Evolutionary conservation across 2,329 filamentous ascomycete species (phyloP), one percentile per base, ranked within the genome.

Genomic region (Fusarium fujikuroi): DNA sequence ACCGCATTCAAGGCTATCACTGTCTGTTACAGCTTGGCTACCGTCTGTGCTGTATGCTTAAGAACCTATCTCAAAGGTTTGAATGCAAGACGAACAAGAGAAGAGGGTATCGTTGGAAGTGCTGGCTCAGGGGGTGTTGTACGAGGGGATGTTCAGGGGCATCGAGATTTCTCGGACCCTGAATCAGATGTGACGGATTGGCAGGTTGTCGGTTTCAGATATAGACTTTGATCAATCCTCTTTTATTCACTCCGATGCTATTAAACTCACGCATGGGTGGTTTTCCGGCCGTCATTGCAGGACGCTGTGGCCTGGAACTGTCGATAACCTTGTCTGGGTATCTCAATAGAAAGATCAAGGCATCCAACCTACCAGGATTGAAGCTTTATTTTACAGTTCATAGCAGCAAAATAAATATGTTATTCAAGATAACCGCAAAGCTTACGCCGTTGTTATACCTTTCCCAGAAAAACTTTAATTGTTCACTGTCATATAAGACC

Each of bases 181-280:
- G 86, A 87, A 65, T 87, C 88, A 63, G 87, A 89, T 77, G 79
- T 87, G 5, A 91, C 89, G 4, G 89, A 91, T 74, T 90, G 87
- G 86, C 85, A 89, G 42, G 89, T 85, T 2, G 77, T 84, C 23
- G 89, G 89, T 0, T 91, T 91, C 69, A 84, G 88, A 46, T 91
- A 91, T 79, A 84, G 89, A 34, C 75, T 87, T 28, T 60, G 9
- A 37, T 25, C 11, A 23, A 19, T 16, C 18, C 6, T 43, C 5
- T 39, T 19, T n/a, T 21, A 5, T 3, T 7, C 25, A 39, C 19
- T 21, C 11, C 9, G 28, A 8, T 21, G n/a, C 12, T n/a, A 9
- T 30, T n/a, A 4, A 9, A n/a, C 7, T 21, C 14, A 30, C 19
- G 12, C 9, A 8, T 8, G 4, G 19, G 18, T 9, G 28, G 16